These are phyloP conservation scores for Taiozyma sp. DNA, from an alignment of 1,139 yeast species.

Conservation along the genomic window DNA sequence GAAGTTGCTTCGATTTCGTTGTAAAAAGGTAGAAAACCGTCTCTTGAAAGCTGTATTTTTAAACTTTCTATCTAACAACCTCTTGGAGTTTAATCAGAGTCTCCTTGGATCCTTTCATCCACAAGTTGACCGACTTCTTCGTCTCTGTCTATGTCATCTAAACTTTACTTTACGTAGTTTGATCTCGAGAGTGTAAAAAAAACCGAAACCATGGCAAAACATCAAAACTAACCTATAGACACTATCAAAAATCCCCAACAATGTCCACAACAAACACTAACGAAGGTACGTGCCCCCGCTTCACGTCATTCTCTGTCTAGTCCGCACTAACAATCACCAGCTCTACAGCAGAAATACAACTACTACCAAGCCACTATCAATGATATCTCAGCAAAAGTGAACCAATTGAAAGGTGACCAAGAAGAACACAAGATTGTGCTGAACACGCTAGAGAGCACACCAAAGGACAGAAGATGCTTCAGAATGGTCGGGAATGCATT, in stretches of 20 bases:
- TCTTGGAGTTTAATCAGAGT: no score
- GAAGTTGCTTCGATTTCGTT: background rate
- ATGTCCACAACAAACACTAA: background rate
- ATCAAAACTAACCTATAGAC: background rate
- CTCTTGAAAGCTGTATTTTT: no score
- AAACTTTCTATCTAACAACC: no score
- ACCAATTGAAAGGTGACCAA: slow-evolving; percentile 44
- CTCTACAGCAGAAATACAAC: slow-evolving; percentile 31
- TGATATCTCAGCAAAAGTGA: slow-evolving; percentile 51
- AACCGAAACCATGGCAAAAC: background rate
- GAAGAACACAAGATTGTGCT: slow-evolving; percentile 52
- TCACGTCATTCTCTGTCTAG: background rate
- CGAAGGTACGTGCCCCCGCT: background rate
- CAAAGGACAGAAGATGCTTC: slow-evolving; percentile 68
- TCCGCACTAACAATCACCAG: slow-evolving; percentile 2
- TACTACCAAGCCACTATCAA: slow-evolving; percentile 56
- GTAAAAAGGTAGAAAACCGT: background rate
- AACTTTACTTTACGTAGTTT: no score
- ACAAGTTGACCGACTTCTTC: background rate
- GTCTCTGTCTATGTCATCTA: background rate
- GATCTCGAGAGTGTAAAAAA: background rate
- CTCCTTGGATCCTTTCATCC: background rate
- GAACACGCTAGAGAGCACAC: slow-evolving; percentile 49
- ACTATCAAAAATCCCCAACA: background rate
- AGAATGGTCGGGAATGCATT: slow-evolving; percentile 94